Percentiles rank a stretch among this genome's conserved stretches.
These are phyloP conservation scores for Naganishia cerealis DNA, from an alignment of 1,284 basidiomycete species.

Conservation along the genomic window DNA sequence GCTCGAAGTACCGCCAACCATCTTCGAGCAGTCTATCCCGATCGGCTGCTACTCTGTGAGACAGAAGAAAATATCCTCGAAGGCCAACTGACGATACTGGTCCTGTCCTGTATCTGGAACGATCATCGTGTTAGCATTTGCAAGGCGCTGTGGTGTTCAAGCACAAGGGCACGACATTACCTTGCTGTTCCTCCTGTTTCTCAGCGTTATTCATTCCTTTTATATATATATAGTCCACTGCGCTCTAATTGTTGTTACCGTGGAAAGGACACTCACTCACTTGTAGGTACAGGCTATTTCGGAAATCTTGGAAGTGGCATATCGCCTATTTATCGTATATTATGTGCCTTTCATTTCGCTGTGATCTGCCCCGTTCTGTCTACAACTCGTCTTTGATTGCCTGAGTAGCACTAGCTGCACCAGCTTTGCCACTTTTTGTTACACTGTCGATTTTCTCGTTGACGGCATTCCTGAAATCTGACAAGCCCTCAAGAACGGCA, in stretches of 20 bases:
- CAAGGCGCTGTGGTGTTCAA: background rate
- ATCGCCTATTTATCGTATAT: constrained; percentile 16
- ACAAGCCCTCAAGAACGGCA: constrained; percentile 9
- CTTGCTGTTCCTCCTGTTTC: background rate
- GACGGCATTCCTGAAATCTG: constrained; percentile 4
- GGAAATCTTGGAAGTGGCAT: background rate
- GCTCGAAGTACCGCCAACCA: constrained; percentile 6
- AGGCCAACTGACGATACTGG: background rate
- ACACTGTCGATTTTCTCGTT: constrained; percentile 2
- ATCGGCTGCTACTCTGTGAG: background rate
- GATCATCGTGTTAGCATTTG: background rate
- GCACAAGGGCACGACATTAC: background rate
- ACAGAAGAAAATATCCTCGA: background rate
- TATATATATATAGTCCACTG: background rate
- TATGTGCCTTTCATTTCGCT: constrained; percentile 6
- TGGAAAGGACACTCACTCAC: background rate
- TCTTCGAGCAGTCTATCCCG: constrained; percentile 12
- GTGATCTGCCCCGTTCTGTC: background rate
- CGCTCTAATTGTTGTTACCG: background rate
- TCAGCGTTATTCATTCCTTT: background rate
- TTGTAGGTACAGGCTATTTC: constrained; percentile 1
- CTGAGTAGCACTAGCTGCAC: constrained; percentile 10
- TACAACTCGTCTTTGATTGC: constrained; percentile 26
- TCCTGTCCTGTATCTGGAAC: background rate
- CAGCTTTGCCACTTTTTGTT: constrained; percentile 14